Conservation (phyloP, 78 protist genomes). For the Isochrysis galbana region DNA sequence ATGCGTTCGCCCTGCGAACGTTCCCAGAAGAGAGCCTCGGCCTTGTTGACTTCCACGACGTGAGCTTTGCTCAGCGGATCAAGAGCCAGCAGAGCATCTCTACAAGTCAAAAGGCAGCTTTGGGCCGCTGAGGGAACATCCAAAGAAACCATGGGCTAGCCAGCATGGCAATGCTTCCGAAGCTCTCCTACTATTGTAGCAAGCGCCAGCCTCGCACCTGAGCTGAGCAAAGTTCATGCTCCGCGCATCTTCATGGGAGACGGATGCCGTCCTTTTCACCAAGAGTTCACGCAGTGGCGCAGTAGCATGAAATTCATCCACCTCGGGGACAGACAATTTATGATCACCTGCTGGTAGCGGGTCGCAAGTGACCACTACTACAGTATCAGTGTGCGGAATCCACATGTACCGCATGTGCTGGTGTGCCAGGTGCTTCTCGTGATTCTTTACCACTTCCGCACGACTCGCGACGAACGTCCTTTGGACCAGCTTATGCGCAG, state of each 20-base stretch:
- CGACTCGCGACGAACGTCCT: background rate
- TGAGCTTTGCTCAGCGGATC: background rate
- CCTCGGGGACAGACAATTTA: background rate
- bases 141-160: no score
- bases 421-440: background rate
- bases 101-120: no score
- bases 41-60: background rate
- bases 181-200: no score
- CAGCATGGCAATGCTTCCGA: no score
- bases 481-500: conserved; percentile 27
- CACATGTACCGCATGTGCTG: conserved; percentile 42
- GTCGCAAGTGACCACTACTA: conserved; percentile 28
- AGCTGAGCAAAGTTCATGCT: conserved; percentile 14
- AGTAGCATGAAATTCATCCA: background rate
- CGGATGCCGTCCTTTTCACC: background rate
- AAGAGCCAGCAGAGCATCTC: background rate
- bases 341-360: background rate
- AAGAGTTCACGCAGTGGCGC: conserved; percentile 5
- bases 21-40: conserved; percentile 10
- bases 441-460: background rate
- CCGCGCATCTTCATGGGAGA: background rate
- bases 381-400: conserved; percentile 40
- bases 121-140: no score
- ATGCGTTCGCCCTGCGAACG: background rate
- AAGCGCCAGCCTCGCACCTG: no score